Percentiles rank a stretch among this genome's conserved stretches.
These are phyloP conservation scores for Tetrahymena borealis DNA, from an alignment of 73 alveolate species.

Conservation along the genomic window DNA sequence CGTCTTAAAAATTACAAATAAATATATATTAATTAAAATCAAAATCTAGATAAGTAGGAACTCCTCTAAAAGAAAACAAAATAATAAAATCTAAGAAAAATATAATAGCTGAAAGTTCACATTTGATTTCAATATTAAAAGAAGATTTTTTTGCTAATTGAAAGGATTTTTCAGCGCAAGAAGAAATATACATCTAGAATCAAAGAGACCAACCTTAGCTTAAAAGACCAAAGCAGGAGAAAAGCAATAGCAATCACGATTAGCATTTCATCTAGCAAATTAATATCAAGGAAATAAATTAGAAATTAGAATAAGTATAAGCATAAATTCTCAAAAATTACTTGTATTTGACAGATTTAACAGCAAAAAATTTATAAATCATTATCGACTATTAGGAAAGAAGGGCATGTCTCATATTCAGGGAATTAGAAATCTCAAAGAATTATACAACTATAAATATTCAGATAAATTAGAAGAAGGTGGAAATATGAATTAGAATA, in stretches of 20 bases:
- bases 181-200: neutral
- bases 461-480: slow-evolving; percentile 2
- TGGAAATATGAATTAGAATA: neutral
- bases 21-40: neutral
- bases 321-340: neutral
- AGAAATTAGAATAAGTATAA: neutral
- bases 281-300: neutral
- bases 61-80: neutral
- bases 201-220: neutral
- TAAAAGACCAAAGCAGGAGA: neutral
- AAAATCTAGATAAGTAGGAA: neutral
- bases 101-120: neutral
- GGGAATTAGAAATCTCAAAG: neutral
- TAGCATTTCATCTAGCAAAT: no score
- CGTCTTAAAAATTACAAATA: neutral
- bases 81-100: neutral
- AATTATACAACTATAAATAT: neutral
- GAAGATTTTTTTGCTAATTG: neutral
- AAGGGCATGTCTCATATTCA: slow-evolving; percentile 2
- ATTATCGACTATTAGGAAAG: neutral
- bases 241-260: no score
- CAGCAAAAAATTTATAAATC: neutral
- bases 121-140: neutral
- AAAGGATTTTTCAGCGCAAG: neutral
- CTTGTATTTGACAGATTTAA: neutral